phyloP scores from a whole-genome alignment of 768 basidiomycete genomes.

The Naematelia aurantialba region DNA sequence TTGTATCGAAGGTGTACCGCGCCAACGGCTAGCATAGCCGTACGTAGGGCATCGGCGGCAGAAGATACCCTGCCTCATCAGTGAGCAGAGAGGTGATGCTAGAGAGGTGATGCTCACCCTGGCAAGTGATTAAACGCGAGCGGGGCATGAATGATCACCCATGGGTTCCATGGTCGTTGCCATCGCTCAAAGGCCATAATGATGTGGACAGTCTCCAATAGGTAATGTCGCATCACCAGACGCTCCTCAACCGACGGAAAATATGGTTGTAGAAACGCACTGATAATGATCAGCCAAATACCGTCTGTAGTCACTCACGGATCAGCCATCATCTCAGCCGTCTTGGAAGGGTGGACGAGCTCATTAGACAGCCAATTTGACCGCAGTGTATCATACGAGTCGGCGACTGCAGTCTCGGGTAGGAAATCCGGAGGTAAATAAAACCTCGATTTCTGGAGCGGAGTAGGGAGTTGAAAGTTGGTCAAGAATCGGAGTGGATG shows the following conservation, averaged over 20 bases:
- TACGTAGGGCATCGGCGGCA: slow-evolving; percentile 33
- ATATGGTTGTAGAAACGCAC: slow-evolving; percentile 31
- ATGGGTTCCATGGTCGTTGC: slow-evolving; percentile 34
- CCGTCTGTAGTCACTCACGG: too few species aligned
- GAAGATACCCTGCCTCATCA: too few species aligned
- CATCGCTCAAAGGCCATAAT: slow-evolving; percentile 36
- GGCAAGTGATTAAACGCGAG: slow-evolving; percentile 27
- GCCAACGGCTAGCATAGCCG: slow-evolving; percentile 35
- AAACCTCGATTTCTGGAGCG: background rate
- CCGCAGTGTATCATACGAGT: background rate
- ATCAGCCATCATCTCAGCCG: slow-evolving; percentile 31
- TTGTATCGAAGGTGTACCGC: slow-evolving; percentile 35
- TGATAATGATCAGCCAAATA: too few species aligned
- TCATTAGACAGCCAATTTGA: slow-evolving; percentile 5
- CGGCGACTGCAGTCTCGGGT: slow-evolving; percentile 9
- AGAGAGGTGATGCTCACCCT: too few species aligned
- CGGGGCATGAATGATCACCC: slow-evolving; percentile 28
- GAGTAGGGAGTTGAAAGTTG: slow-evolving; percentile 10
- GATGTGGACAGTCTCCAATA: slow-evolving; percentile 28
- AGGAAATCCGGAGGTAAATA: slow-evolving; percentile 24
- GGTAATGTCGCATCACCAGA: slow-evolving; percentile 38
- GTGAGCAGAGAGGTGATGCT: too few species aligned
- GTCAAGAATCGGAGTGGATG: slow-evolving; percentile 4
- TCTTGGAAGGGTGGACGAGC: slow-evolving; percentile 12
- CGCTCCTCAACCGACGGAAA: slow-evolving; percentile 34